These are phyloP conservation scores for Ilyonectria sp. DNA, from an alignment of 2,329 filamentous ascomycete species.

Conservation along the genomic window DNA sequence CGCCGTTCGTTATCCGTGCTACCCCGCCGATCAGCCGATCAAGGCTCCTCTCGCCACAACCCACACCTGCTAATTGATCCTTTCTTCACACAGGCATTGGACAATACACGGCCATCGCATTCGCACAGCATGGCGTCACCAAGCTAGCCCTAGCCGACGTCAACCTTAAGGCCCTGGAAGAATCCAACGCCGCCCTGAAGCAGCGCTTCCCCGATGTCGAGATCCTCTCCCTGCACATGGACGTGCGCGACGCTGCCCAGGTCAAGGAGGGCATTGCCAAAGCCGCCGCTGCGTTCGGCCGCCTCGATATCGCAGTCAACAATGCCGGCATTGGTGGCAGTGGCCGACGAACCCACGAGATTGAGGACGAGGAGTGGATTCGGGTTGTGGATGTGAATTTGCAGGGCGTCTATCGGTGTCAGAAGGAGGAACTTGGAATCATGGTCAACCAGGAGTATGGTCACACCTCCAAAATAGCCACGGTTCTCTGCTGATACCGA, in stretches of 20 bases:
- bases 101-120: slow-evolving; percentile 60
- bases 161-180: slow-evolving; percentile 52
- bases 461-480: neutral
- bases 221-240: slow-evolving; percentile 58
- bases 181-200: slow-evolving; percentile 53
- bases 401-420: slow-evolving; percentile 71
- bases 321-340: slow-evolving; percentile 66
- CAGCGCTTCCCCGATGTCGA: slow-evolving; percentile 57
- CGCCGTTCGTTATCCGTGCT: neutral
- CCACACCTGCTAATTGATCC: slow-evolving; percentile 11
- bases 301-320: slow-evolving; percentile 70
- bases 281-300: slow-evolving; percentile 62
- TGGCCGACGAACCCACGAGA: slow-evolving; percentile 60
- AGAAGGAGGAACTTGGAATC: slow-evolving; percentile 65
- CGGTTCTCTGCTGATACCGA: slow-evolving; percentile 8
- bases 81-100: slow-evolving; percentile 60
- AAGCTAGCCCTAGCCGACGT: slow-evolving; percentile 64
- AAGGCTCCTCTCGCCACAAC: neutral
- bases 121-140: slow-evolving; percentile 64
- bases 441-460: slow-evolving; percentile 66
- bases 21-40: neutral
- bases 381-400: slow-evolving; percentile 67
- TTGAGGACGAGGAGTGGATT: slow-evolving; percentile 63
- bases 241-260: slow-evolving; percentile 61
- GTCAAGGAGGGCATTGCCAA: slow-evolving; percentile 61